A percentile compares a stretch with the other conserved stretches of the same genome.
phyloP scores from a whole-genome alignment of 768 basidiomycete genomes.

The Paxillus ammoniavirescens region DNA sequence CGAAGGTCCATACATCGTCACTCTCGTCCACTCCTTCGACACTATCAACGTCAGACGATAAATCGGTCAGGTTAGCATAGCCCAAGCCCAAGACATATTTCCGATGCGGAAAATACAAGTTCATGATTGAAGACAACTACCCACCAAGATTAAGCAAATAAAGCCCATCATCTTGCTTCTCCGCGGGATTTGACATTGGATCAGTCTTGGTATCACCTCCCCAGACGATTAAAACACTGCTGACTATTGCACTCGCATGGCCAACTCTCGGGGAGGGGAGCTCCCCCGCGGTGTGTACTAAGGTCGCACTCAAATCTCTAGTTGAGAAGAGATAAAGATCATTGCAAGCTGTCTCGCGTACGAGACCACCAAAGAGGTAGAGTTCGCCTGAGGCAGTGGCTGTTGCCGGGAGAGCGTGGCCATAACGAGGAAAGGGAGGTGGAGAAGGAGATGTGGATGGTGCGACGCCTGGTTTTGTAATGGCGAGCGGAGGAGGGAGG shows the following conservation, averaged over 20 bases:
- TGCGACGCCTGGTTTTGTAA: conserved; percentile 61
- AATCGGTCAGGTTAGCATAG: conserved; percentile 3
- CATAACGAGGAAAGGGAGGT: conserved; percentile 94
- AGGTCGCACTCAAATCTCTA: conserved; percentile 71
- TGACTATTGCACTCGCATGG: conserved; percentile 93
- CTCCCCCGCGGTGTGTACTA: conserved; percentile 87
- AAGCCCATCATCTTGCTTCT: conserved; percentile 87
- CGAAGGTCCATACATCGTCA: conserved; percentile 69
- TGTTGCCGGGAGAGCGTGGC: conserved; percentile 83
- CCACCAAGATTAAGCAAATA: conserved; percentile 92
- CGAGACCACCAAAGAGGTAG: conserved; percentile 95
- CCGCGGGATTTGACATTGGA: conserved; percentile 53
- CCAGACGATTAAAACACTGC: conserved; percentile 96
- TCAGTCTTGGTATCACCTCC: conserved; percentile 95
- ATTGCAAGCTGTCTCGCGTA: conserved; percentile 84
- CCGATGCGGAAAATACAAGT: not conserved
- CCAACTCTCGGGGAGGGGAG: conserved; percentile 90
- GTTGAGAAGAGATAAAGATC: conserved; percentile 92
- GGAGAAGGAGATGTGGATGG: conserved; percentile 73
- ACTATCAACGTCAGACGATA: conserved; percentile 43
- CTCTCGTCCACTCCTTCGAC: conserved; percentile 92
- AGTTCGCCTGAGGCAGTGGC: conserved; percentile 84
- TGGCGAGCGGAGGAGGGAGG: conserved; percentile 63
- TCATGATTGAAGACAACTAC: conserved; percentile 27
- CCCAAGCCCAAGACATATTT: not conserved